Evolutionary conservation across 2,329 filamentous ascomycete genomes (phyloP).

Genomic region (Botrytis elliptica): DNA sequence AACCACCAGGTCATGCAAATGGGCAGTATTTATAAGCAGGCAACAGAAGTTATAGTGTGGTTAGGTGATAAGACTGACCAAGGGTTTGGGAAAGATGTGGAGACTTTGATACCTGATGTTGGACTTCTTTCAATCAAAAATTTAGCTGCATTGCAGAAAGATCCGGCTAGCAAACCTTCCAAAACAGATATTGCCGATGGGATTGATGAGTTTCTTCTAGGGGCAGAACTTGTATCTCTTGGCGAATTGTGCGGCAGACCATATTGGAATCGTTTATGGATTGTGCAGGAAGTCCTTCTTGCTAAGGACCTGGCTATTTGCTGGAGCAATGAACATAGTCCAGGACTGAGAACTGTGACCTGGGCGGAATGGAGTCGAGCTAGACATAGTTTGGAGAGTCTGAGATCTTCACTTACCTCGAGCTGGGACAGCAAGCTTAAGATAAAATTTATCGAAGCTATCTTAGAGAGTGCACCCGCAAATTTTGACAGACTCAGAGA

Average conservation of each 20-base stretch:
- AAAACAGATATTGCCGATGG: background rate
- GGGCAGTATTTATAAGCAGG: background rate
- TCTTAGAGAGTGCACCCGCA: background rate
- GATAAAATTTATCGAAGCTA: background rate
- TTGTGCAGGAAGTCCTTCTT: background rate
- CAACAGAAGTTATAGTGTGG: background rate
- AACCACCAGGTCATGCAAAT: background rate
- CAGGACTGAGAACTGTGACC: background rate
- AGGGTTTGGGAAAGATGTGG: accelerated
- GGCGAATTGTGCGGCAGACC: background rate
- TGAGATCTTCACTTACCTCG: background rate
- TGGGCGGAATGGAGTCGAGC: background rate
- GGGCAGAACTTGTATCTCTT: background rate
- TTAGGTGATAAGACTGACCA: background rate
- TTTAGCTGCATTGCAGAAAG: background rate
- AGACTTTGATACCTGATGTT: background rate
- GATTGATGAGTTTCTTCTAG: background rate
- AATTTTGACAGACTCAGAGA: background rate
- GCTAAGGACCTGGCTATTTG: background rate
- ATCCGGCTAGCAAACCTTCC: accelerated
- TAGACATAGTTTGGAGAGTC: background rate
- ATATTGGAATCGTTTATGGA: background rate
- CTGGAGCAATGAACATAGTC: background rate
- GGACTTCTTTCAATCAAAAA: accelerated
- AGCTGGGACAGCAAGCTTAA: background rate